Evolutionary conservation across 345 rosid genomes (phyloP), one percentile per base, ranked within the genome.

Genomic region (Turritis glabra): DNA sequence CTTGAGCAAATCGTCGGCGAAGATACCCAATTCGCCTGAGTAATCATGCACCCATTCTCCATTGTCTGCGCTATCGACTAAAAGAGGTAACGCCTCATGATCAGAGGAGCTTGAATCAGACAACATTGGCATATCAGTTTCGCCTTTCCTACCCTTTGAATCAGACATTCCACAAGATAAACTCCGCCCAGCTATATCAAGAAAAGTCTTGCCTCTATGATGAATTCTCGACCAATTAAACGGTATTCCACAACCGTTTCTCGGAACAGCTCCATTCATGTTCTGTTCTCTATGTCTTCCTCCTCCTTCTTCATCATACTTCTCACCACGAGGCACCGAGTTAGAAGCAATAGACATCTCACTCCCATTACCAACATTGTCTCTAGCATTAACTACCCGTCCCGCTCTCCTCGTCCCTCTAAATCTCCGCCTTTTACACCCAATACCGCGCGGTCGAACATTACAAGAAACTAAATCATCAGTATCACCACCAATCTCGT

Each of bases 171-270:
- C 99, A 75, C 98, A 96, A 59, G 99, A 90, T 38, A 96, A 86
- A 80, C 98, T 92, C 82, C 96, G 81, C 37, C 99, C 99, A 21
- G 99, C 99, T 76, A 79, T 86, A 81, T 96, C 98, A 7, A 96
- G 85, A 71, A 96, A 82, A 15, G 81, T 96, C 74, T 80, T 90
- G 38, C 99, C 89, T 74, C 94, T 79, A 22, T 89, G 82, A 79
- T 96, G 99, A 72, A 96, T 92, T 71, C 96, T 86, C 5, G 99
- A 96, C 99, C 99, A 96, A 69, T 96, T 96, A 86, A 89, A 96
- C 1, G 97, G 98, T 50, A 96, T 83, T 47, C 99, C 99, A 80
- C 99, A 96, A 41, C 96, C 93, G 62, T 92, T 95, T 77, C 85
- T 78, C 2, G 97, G 98, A 56, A 29, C 69, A 78, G 79, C 94